Base-by-base conservation (phyloP, 805 yeast species). In the Teunomyces kruisii region DNA sequence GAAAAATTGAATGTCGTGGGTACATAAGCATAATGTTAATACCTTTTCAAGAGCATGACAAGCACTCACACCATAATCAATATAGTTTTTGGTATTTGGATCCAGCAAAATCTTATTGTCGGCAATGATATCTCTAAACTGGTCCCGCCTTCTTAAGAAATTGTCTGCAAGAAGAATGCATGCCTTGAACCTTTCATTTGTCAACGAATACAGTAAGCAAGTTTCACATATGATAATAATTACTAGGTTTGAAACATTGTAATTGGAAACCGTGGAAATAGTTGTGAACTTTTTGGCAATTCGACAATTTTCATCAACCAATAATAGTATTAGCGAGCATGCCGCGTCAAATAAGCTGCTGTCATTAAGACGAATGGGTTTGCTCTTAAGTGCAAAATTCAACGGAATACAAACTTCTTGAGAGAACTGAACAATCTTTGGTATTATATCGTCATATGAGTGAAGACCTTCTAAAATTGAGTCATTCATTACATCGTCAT, bases 1-100 rank as follows among this genome's bases (percentile, higher is more conserved):
- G 51, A 69, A 69, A 49, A 71, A 70, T 43, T 72, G 75, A 30
- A 69, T 61, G 47, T 72, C 76, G 50, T 70, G 75, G 3, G 75
- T 70, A 48, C 76, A 72, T 17, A 72, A 54, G 2, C 72, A 64
- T 29, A 72, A 54, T 24, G 72, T 56, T 32, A 72, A 55, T 2
- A 68, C 60, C 50, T 65, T 67, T 46, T 72, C 77, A 26, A 68
- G 57, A 1, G 73, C 54, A 33, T 57, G 60, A 14, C 59, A 49
- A 3, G 59, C 60, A 10, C 46, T 46, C 3, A 40, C 40, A 28
- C 67, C 63, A 17, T 35, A 51, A 30, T 51, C 55, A 17, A 51
- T 44, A 14, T 30, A 41, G 9, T 42, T 31, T 17, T 22, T 42
- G 4, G 49, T 43, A 1, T 37, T 42, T 4, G 49, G 47, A 13